phyloP scores from a whole-genome alignment of 148 eudicot genomes.

The Vaccinium darrowii region DNA sequence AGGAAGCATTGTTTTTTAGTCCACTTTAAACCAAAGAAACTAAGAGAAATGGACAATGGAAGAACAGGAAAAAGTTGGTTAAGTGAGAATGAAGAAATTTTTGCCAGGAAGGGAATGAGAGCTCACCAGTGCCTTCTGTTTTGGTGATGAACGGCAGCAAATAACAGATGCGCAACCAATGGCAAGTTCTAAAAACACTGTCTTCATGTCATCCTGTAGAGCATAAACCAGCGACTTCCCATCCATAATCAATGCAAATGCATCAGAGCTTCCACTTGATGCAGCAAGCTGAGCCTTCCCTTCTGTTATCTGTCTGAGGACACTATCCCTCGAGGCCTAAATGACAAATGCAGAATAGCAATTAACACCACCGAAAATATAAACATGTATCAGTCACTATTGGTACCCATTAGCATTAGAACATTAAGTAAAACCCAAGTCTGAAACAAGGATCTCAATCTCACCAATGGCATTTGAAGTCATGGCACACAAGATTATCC shows the following conservation, averaged over 20 bases:
- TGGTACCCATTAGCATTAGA: neutral
- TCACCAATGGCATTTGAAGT: neutral
- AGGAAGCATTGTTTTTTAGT: neutral
- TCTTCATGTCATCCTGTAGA: slow-evolving; percentile 60
- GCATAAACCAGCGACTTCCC: slow-evolving; percentile 89
- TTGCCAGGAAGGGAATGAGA: neutral
- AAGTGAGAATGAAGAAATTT: neutral
- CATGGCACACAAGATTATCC: slow-evolving; percentile 6
- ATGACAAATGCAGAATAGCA: slow-evolving; percentile 7
- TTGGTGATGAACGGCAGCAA: slow-evolving; percentile 95
- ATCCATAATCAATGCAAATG: slow-evolving; percentile 85
- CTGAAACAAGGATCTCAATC: slow-evolving; percentile 9
- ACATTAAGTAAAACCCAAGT: neutral
- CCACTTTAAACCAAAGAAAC: neutral
- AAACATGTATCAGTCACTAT: neutral
- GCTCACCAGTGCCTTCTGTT: slow-evolving; percentile 92
- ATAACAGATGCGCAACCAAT: slow-evolving; percentile 83
- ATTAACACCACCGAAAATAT: neutral
- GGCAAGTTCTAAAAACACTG: slow-evolving; percentile 70
- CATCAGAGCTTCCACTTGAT: slow-evolving; percentile 42
- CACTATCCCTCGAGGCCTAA: slow-evolving; percentile 67
- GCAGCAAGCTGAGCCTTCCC: slow-evolving; percentile 45
- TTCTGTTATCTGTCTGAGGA: slow-evolving; percentile 56
- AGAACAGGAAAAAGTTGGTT: neutral
- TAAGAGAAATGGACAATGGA: neutral